Conservation (phyloP, 2,329 filamentous ascomycete species). For the Venturia effusa region DNA sequence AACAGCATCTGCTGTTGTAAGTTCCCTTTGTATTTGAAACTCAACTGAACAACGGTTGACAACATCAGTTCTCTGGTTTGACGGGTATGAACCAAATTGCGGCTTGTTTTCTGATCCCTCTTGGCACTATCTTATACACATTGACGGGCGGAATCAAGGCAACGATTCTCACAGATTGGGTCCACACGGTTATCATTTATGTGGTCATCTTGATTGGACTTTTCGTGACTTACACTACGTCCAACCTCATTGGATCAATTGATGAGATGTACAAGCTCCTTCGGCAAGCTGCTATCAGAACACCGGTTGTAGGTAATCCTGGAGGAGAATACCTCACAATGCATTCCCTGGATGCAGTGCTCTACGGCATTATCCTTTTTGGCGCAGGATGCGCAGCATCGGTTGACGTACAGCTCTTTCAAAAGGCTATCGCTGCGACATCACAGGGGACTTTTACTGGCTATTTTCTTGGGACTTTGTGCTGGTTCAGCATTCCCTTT, state of each 20-base stretch:
- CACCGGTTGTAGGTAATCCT: slow-evolving; percentile 18
- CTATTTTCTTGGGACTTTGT: slow-evolving; percentile 17
- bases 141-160: slow-evolving; percentile 19
- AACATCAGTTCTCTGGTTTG: neutral
- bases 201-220: slow-evolving; percentile 16
- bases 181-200: slow-evolving; percentile 17
- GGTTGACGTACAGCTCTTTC: slow-evolving; percentile 20
- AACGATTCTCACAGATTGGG: slow-evolving; percentile 16
- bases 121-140: slow-evolving; percentile 20
- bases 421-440: slow-evolving; percentile 20
- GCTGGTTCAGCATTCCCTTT: slow-evolving; percentile 18
- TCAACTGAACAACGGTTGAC: neutral
- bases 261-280: slow-evolving; percentile 19
- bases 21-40: neutral
- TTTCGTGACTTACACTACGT: slow-evolving; percentile 17
- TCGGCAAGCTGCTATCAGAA: slow-evolving; percentile 14
- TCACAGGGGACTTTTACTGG: slow-evolving; percentile 16
- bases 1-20: neutral
- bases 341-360: slow-evolving; percentile 16
- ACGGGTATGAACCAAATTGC: slow-evolving; percentile 19
- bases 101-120: slow-evolving; percentile 17
- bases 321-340: slow-evolving; percentile 20
- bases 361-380: slow-evolving; percentile 17
- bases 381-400: slow-evolving; percentile 13
- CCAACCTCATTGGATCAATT: slow-evolving; percentile 16